Base-by-base conservation (phyloP, 2,329 filamentous ascomycete genomes). In the Colletotrichum plurivorum region DNA sequence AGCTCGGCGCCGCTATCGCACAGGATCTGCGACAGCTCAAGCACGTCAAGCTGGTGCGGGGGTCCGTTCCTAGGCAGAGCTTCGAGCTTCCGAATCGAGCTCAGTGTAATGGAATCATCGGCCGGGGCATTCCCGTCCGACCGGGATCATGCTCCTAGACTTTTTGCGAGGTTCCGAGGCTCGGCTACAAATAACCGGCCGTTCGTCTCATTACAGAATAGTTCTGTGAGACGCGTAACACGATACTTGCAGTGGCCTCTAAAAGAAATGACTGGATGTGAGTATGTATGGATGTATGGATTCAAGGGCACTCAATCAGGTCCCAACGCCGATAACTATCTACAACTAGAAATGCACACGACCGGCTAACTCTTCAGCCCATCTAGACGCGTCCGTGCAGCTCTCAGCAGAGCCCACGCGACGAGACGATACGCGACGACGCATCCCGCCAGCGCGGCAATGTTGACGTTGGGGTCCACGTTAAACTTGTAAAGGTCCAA, bases 401-500 rank as follows among this genome's bases (percentile, higher is more conserved):
- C 74, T 74, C 87, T 86, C 71, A 93, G 71, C 53, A 92, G 70
- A 3, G 80, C 75, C 83, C 89, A 93, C 0, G 90, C 89, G 10
- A 93, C 74, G 3, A 92, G 39, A 9, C 93, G 82, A 78, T 94
- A 94, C 7, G 87, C 83, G 1, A 94, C 83, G 2, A 90, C 84
- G 65, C 88, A 90, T 1, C 88, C 85, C 0, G 88, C 91, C 73
- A 94, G 75, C 4, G 86, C 88, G 72, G 89, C 84, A 2, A 94
- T 76, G 72, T 93, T 91, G 62, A 88, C 81, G 13, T 85, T 82
- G 0, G 89, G 87, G 73, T 92, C 83, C 12, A 85, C 88, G 61
- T 93, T 84, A 63, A 94, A 81, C 58, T 88, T 87, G 77, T 94
- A 95, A 63, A 94, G 74, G 52, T 87, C 77, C 56, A 95, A 77